Base-by-base conservation (phyloP, 371 early-diverging fungal species). In the Mucor mucedo region DNA sequence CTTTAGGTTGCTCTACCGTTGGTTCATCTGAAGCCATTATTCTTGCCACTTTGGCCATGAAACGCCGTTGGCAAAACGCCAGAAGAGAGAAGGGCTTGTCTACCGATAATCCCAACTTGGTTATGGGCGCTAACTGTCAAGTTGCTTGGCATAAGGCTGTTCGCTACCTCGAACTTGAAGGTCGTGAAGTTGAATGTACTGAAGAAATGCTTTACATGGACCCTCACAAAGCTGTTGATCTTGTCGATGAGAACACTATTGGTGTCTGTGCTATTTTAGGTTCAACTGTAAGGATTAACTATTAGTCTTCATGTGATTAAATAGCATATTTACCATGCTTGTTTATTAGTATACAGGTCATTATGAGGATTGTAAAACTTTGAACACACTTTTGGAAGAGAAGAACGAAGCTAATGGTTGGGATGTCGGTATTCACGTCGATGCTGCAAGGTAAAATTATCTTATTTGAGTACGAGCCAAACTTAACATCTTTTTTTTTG, bases 21-120 rank as follows among this genome's bases (percentile, higher is more conserved):
- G 93, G 93, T 21, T 89, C 89, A 13, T 86, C 87, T 1, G 92
- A 92, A 69, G 93, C 89, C 32, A 84, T 90, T 53, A 88, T 90
- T 62, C 78, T 92, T 10, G 85, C 83, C 41, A 86, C 81, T 0
- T 70, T 92, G 58, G 89, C 91, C 6, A 83, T 91, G 85, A 91
- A 91, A 63, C 78, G 87, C 55, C 76, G 85, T 29, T 92, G 93
- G 93, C 83, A 86, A 63, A 45, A 71, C 39, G 68, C 65, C 5
- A 74, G 88, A 29, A 68, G 78, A 47, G 84, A 69, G 9, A 77
- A 72, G 48, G 89, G 89, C 28, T 75, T 86, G 56, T 75, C 85
- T 62, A 67, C 75, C 35, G 81, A 81, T 10, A 83, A 84, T 48
- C 93, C 93, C 14, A 92, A 92, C 64, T 64, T 92, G 30, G 78